phyloP scores from a whole-genome alignment of 352 stramenopile species.

The Phytophthora chlamydospora region DNA sequence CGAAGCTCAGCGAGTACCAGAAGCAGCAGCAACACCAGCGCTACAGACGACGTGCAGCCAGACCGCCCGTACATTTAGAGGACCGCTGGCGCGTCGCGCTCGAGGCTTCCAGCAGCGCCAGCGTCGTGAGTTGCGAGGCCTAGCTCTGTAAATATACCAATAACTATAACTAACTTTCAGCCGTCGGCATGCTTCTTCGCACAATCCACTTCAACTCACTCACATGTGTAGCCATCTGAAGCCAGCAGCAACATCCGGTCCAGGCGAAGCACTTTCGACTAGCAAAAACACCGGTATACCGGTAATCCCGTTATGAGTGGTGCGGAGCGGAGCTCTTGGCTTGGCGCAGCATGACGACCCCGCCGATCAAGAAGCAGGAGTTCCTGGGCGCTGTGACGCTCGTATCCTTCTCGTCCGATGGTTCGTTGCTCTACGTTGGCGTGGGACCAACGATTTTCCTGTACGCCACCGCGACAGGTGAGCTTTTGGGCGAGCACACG shows the following conservation, averaged over 20 bases:
- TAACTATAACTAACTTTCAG: conserved; percentile 1
- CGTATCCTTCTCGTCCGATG: conserved; percentile 72
- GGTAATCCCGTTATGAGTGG: conserved; percentile 11
- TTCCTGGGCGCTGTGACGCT: conserved; percentile 87
- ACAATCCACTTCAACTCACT: conserved; percentile 3
- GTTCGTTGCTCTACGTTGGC: conserved; percentile 75
- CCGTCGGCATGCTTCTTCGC: too few relatives aligned
- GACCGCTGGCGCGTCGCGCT: conserved; percentile 16
- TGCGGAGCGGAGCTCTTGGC: not conserved
- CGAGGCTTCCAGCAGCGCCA: conserved; percentile 7
- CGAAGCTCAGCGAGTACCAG: conserved; percentile 46
- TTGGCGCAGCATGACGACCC: conserved; percentile 8
- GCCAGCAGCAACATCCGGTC: too few relatives aligned
- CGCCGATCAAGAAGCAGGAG: conserved; percentile 57
- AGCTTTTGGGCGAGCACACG: conserved; percentile 47
- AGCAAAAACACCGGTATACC: conserved; percentile 19
- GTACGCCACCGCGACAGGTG: conserved; percentile 59
- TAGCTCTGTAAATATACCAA: conserved; percentile 11
- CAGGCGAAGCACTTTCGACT: too few relatives aligned
- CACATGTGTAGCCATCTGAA: too few relatives aligned
- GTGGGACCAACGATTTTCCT: conserved; percentile 69
- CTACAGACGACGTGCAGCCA: conserved; percentile 10
- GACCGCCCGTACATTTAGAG: conserved; percentile 8
- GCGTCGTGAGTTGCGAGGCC: conserved; percentile 6
- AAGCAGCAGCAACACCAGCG: conserved; percentile 17